Conservation (phyloP, 495 filamentous ascomycete genomes). For the Penicillium roqueforti region DNA sequence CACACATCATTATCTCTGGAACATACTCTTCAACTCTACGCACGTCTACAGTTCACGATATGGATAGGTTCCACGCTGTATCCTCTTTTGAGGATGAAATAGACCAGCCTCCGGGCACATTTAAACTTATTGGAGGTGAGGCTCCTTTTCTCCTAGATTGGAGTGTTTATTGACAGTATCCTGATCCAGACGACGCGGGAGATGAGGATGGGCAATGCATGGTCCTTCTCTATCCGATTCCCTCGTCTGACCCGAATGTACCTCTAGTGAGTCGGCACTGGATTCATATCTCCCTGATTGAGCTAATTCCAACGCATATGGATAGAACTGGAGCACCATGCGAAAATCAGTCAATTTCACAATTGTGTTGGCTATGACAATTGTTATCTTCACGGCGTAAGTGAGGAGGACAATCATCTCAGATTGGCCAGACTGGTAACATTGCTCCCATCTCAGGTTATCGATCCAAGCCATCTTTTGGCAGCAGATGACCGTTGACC, state of each 20-base stretch:
- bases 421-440: background rate
- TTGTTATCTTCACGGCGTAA: constrained; percentile 34
- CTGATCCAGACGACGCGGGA: constrained; percentile 15
- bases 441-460: constrained; percentile 16
- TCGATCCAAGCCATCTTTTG: constrained; percentile 34
- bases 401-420: background rate
- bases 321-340: constrained; percentile 33
- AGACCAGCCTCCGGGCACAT: constrained; percentile 28
- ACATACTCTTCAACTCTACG: constrained; percentile 9
- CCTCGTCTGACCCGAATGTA: constrained; percentile 33
- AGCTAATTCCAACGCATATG: background rate
- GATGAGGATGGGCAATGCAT: constrained; percentile 15
- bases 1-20: background rate
- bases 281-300: background rate
- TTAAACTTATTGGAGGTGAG: constrained; percentile 30
- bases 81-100: constrained; percentile 3
- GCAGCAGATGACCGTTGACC: constrained; percentile 34
- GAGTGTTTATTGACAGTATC: background rate
- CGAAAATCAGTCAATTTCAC: constrained; percentile 34
- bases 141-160: background rate
- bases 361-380: constrained; percentile 29
- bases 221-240: constrained; percentile 29
- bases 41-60: constrained; percentile 2
- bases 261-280: constrained; percentile 23
- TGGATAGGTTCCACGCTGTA: constrained; percentile 7